phyloP scores from a whole-genome alignment of 192 early-diverging fungal genomes.

The Paraglomus occultum region DNA sequence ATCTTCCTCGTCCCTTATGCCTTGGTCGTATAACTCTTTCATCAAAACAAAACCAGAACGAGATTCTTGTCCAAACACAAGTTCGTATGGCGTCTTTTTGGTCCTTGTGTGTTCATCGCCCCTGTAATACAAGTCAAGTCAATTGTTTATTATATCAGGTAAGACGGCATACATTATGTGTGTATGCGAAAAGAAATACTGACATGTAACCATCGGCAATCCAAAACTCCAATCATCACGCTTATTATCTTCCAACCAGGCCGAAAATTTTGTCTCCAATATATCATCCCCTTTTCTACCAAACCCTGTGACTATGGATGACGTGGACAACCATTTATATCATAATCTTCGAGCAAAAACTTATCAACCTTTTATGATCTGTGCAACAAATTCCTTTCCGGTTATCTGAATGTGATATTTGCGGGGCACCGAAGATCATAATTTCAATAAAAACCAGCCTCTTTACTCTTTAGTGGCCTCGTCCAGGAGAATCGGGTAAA shows the following conservation, averaged over 20 bases:
- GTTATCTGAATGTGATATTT: slow-evolving; percentile 7
- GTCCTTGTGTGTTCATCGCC: no score
- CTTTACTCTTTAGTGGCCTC: background rate
- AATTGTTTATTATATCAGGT: no score
- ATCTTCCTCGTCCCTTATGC: no score
- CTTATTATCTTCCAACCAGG: slow-evolving; percentile 5
- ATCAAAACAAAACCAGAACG: no score
- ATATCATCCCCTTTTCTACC: background rate
- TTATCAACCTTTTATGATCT: background rate
- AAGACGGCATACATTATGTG: background rate
- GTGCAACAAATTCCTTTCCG: background rate
- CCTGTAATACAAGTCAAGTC: no score
- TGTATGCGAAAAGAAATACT: slow-evolving; percentile 5
- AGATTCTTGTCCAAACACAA: no score
- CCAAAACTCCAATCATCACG: background rate
- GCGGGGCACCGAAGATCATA: background rate
- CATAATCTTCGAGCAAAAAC: slow-evolving; percentile 4
- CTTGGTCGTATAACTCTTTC: no score
- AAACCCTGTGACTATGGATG: slow-evolving; percentile 1
- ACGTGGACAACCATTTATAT: slow-evolving; percentile 3
- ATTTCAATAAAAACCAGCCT: no score
- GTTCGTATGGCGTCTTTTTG: background rate
- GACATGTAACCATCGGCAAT: background rate
- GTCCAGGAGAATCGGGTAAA: slow-evolving; percentile 12
- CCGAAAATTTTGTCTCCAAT: background rate